Percentiles rank a stretch among this genome's conserved stretches.
Conservation (phyloP, 768 basidiomycete species). For the Mycena kentingensis region DNA sequence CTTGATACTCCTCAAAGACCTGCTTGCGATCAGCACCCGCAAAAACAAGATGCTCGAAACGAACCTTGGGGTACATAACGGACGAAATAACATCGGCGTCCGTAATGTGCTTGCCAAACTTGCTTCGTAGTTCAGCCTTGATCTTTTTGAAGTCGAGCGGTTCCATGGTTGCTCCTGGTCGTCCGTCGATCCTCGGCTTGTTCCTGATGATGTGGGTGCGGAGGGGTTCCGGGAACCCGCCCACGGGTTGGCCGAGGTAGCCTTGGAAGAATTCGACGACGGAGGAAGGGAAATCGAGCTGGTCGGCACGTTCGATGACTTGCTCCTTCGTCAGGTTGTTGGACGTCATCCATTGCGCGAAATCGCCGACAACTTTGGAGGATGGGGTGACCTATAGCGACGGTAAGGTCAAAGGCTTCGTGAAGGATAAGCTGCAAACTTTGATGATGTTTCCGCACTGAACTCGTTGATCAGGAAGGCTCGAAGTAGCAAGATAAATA, state of each 20-base stretch:
- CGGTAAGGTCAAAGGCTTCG: not conserved
- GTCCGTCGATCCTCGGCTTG: conserved; percentile 89
- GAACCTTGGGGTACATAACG: conserved; percentile 97
- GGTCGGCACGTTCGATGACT: conserved; percentile 82
- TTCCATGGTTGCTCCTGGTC: conserved; percentile 85
- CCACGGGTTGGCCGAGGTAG: conserved; percentile 95
- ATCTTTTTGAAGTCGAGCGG: conserved; percentile 96
- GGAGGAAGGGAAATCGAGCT: conserved; percentile 95
- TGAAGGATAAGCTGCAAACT: conserved; percentile 33
- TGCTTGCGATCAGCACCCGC: conserved; percentile 32
- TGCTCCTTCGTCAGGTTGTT: conserved; percentile 88
- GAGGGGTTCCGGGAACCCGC: conserved; percentile 97
- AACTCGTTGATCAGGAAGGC: conserved; percentile 17
- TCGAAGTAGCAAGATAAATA: conserved; percentile 19
- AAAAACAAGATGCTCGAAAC: conserved; percentile 17
- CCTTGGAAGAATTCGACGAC: conserved; percentile 99
- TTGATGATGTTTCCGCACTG: conserved; percentile 98
- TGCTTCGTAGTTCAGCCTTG: conserved; percentile 88
- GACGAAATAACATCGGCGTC: conserved; percentile 93
- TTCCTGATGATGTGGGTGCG: conserved; percentile 90
- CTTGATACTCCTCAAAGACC: conserved; percentile 97
- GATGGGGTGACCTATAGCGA: conserved; percentile 84
- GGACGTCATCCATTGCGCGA: conserved; percentile 99
- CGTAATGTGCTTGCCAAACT: conserved; percentile 93
- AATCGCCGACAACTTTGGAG: conserved; percentile 98